A percentile compares a stretch with the other conserved stretches of the same genome.
Evolutionary conservation across 352 stramenopile species (phyloP).

Genomic region (Pythium sukuiense): DNA sequence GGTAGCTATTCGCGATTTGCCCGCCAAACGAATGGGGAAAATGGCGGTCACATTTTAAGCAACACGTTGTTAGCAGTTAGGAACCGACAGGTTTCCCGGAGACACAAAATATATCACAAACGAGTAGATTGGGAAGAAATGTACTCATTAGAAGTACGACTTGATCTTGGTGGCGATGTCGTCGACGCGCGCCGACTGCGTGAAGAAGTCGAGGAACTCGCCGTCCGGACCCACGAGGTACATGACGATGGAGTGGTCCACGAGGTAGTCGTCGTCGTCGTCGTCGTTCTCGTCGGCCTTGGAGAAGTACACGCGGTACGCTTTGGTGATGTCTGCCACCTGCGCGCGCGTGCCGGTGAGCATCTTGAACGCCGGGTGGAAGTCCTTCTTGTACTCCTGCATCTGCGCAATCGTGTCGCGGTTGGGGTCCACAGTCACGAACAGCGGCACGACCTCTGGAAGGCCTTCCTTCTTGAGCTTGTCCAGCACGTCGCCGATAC

Average conservation of each 20-base stretch:
- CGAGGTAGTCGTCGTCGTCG: conserved; percentile 98
- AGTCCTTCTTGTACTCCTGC: conserved; percentile 93
- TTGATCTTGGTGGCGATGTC: conserved; percentile 96
- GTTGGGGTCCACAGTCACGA: conserved; percentile 97
- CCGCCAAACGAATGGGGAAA: conserved; percentile 10
- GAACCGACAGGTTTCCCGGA: not conserved
- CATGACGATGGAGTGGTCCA: conserved; percentile 99
- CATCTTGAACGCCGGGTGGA: conserved; percentile 87
- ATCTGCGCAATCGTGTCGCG: conserved; percentile 97
- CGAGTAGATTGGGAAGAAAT: not conserved
- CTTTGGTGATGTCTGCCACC: conserved; percentile 96
- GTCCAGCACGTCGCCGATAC: conserved; percentile 95
- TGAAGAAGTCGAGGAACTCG: conserved; percentile 99
- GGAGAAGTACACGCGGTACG: conserved; percentile 99
- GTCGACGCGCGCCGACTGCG: conserved; percentile 93
- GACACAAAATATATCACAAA: not conserved
- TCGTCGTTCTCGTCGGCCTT: conserved; percentile 95
- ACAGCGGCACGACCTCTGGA: conserved; percentile 89
- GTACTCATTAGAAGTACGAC: conserved; percentile 52
- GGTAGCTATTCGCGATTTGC: conserved; percentile 1
- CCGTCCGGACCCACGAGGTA: conserved; percentile 97
- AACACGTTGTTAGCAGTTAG: not conserved
- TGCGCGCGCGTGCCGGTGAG: conserved; percentile 93
- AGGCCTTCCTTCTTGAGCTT: conserved; percentile 72
- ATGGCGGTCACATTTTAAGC: not conserved